Percentiles rank a stretch among this genome's conserved stretches.
Conservation (phyloP, 176 grass and related monocot species). For the Ensete ventricosum region DNA sequence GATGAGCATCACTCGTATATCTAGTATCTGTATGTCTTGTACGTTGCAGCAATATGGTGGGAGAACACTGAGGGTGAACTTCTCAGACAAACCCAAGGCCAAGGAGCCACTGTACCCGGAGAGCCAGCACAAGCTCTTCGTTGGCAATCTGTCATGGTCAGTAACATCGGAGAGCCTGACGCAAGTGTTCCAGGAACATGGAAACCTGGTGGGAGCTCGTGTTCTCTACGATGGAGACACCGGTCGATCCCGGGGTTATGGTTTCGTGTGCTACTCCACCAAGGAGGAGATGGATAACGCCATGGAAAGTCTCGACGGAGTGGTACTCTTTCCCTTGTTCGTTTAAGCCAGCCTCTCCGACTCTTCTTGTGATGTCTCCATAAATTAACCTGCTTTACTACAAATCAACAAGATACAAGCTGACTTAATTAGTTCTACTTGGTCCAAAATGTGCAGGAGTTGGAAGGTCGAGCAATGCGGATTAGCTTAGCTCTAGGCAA, state of each 20-base stretch:
- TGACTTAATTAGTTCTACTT: not conserved
- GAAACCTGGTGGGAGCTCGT: constrained; percentile 59
- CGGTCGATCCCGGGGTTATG: constrained; percentile 62
- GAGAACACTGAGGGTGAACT: constrained; percentile 81
- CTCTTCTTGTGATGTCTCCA: not conserved
- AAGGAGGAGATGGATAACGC: constrained; percentile 88
- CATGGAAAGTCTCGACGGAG: constrained; percentile 54
- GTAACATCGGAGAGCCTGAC: constrained; percentile 61
- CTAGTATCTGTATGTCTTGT: not conserved
- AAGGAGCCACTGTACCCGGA: constrained; percentile 68
- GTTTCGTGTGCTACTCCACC: constrained; percentile 76
- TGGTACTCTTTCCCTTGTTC: constrained; percentile 25
- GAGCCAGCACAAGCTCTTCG: constrained; percentile 76
- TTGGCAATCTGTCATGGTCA: constrained; percentile 82
- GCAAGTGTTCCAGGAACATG: constrained; percentile 45
- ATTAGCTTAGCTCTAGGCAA: constrained; percentile 62
- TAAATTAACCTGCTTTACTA: not conserved
- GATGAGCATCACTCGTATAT: not conserved
- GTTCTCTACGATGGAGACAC: constrained; percentile 83
- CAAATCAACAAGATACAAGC: not conserved
- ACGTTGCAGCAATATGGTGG: constrained; percentile 63
- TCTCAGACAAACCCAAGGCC: constrained; percentile 62
- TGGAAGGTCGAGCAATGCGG: constrained; percentile 65
- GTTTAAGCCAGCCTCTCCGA: no score
- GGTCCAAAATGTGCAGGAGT: constrained; percentile 34